Evolutionary conservation across 2,329 filamentous ascomycete species (phyloP), one percentile per base, ranked within the genome.

Genomic region (Knufia petricola): DNA sequence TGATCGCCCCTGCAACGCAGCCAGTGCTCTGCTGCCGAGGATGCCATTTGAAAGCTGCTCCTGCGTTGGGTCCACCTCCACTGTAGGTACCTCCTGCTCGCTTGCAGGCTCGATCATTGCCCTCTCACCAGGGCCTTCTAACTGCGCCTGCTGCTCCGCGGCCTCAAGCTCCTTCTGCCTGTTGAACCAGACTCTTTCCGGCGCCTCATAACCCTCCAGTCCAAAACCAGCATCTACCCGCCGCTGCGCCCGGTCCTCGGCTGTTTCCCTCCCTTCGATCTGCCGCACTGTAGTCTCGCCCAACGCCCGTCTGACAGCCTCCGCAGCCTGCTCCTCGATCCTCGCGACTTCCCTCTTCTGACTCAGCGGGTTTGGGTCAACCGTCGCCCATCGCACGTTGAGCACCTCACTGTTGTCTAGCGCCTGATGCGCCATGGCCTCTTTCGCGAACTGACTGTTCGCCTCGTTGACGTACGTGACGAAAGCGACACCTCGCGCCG

Each of bases 321-420:
- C 92, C 0, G 92, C 92, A 1, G 92, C 92, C 65, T 98, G 92
- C 63, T 98, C 92, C 63, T 98, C 92, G 52, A 98, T 84, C 34
- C 84, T 77, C 32, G 84, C 76, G 2, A 85, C 90, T 67, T 98
- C 92, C 52, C 94, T 78, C 55, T 94, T 94, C 65, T 95, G 87
- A 1, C 90, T 88, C 72, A 92, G 82, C 0, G 92, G 92, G 58
- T 98, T 98, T 1, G 92, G 92, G 63, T 98, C 92, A 4, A 87
- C 85, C 0, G 92, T 98, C 36, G 92, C 92, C 92, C 92, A 98
- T 54, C 94, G 78, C 41, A 98, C 89, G 65, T 98, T 98, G 21
- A 98, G 71, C 19, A 95, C 82, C 26, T 48, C 46, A 54, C 81
- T 83, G 65, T 96, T 84, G 60, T 98, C 92, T 23, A 98, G 73